Evolutionary conservation across 495 filamentous ascomycete genomes (phyloP).

Genomic region (Tuber borchii): DNA sequence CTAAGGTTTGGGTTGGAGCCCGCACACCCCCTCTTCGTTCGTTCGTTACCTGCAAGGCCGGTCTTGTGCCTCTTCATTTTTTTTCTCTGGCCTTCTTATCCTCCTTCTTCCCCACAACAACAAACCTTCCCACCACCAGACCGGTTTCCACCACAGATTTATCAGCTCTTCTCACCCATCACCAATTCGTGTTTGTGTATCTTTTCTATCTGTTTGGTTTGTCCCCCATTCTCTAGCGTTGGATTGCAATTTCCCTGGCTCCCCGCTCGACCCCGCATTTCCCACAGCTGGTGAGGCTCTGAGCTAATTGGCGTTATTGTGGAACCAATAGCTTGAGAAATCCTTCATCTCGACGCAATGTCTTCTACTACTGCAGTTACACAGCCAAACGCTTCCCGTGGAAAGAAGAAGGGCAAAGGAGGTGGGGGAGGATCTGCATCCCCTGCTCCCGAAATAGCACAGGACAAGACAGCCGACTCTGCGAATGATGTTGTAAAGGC

Average conservation of each 20-base stretch:
- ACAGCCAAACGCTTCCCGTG: slow-evolving; percentile 12
- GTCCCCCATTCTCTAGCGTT: background rate
- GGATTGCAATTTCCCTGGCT: background rate
- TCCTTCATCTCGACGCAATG: slow-evolving; percentile 18
- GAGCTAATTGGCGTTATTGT: background rate
- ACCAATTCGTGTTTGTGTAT: background rate
- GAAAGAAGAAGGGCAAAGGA: slow-evolving; percentile 22
- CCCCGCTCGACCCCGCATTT: background rate
- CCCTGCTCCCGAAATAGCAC: slow-evolving; percentile 7
- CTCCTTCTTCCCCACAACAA: background rate
- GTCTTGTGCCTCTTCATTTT: slow-evolving; percentile 3
- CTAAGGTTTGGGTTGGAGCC: background rate
- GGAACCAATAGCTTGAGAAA: background rate
- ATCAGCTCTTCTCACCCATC: background rate
- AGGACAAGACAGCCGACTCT: slow-evolving; percentile 21
- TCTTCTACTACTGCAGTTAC: slow-evolving; percentile 14
- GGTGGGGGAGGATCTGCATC: slow-evolving; percentile 24
- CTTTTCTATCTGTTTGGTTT: background rate
- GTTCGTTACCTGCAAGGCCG: background rate
- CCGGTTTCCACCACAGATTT: background rate
- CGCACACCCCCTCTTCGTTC: background rate
- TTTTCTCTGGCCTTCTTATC: background rate
- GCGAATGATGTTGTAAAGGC: slow-evolving; percentile 30
- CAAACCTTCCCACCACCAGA: slow-evolving; percentile 1
- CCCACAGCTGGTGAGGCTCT: background rate